These are phyloP conservation scores for Calonectria multiphialidica DNA, from an alignment of 2,329 filamentous ascomycete genomes.

Conservation along the genomic window DNA sequence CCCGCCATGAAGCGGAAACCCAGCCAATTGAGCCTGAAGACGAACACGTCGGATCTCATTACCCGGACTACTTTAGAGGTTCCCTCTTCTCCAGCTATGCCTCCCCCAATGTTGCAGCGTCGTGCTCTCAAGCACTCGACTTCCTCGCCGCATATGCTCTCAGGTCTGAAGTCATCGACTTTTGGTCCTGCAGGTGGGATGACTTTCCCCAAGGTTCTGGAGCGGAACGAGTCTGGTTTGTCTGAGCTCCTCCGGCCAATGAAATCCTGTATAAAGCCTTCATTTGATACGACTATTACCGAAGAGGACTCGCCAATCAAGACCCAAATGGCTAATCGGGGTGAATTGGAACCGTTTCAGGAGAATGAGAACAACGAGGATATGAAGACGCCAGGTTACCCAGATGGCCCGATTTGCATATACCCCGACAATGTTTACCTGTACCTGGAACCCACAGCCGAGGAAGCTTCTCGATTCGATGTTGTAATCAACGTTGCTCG, in stretches of 20 bases:
- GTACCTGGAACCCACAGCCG: slow-evolving; percentile 83
- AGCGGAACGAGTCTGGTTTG: slow-evolving; percentile 71
- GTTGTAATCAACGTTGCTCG: slow-evolving; percentile 88
- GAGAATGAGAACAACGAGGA: slow-evolving; percentile 82
- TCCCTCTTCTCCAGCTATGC: slow-evolving; percentile 66
- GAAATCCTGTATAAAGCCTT: slow-evolving; percentile 52
- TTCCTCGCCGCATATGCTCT: slow-evolving; percentile 76
- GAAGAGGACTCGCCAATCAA: slow-evolving; percentile 71
- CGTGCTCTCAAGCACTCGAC: slow-evolving; percentile 75
- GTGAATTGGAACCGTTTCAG: slow-evolving; percentile 67
- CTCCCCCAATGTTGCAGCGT: slow-evolving; percentile 68
- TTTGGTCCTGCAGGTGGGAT: slow-evolving; percentile 74
- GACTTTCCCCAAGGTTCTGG: slow-evolving; percentile 71
- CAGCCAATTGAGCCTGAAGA: slow-evolving; percentile 83
- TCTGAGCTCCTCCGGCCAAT: slow-evolving; percentile 69
- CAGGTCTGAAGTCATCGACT: slow-evolving; percentile 68
- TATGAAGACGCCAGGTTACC: slow-evolving; percentile 85
- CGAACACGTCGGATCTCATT: slow-evolving; percentile 70
- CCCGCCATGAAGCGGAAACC: slow-evolving; percentile 80
- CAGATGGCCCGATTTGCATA: slow-evolving; percentile 84
- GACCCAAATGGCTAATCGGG: slow-evolving; percentile 71
- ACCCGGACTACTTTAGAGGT: slow-evolving; percentile 63
- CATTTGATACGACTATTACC: slow-evolving; percentile 59
- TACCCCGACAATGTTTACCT: slow-evolving; percentile 83
- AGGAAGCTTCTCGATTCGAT: slow-evolving; percentile 83